Evolutionary conservation across 2,329 filamentous ascomycete species (phyloP).

Genomic region (Xylariaceae sp.): DNA sequence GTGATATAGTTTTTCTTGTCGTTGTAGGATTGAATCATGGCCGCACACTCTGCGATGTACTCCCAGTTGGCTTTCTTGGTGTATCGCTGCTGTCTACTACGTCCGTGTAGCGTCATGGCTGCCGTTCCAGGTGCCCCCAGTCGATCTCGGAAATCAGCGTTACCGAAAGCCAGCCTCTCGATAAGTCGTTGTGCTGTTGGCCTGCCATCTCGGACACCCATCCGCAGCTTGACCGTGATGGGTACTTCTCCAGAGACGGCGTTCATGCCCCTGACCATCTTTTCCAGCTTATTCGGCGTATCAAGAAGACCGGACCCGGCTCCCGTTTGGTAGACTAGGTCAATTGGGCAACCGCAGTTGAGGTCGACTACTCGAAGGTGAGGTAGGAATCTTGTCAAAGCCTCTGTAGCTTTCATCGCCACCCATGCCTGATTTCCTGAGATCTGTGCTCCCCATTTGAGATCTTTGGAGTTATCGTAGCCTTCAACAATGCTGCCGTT

Average conservation of each 20-base stretch:
- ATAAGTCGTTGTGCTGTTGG: slow-evolving; percentile 83
- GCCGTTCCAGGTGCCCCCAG: slow-evolving; percentile 83
- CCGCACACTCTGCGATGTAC: slow-evolving; percentile 90
- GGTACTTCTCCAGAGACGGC: slow-evolving; percentile 88
- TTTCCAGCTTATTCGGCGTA: slow-evolving; percentile 83
- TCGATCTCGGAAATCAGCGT: slow-evolving; percentile 72
- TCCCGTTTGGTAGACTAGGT: slow-evolving; percentile 87
- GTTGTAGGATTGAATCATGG: slow-evolving; percentile 82
- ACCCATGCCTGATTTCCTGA: slow-evolving; percentile 92
- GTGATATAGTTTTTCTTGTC: slow-evolving; percentile 67
- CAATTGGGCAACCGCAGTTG: slow-evolving; percentile 97
- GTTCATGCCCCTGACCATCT: slow-evolving; percentile 96
- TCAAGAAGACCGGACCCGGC: slow-evolving; percentile 94
- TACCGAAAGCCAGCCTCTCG: slow-evolving; percentile 82
- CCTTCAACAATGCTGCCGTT: slow-evolving; percentile 65
- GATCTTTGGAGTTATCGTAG: slow-evolving; percentile 83
- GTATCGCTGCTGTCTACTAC: slow-evolving; percentile 93
- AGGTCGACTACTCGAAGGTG: slow-evolving; percentile 89
- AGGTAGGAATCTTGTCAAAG: slow-evolving; percentile 77
- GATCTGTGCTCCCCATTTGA: slow-evolving; percentile 92
- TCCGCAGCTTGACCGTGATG: slow-evolving; percentile 93
- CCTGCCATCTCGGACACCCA: slow-evolving; percentile 80
- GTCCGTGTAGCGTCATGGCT: slow-evolving; percentile 93
- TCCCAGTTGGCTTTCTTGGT: slow-evolving; percentile 91
- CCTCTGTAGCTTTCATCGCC: slow-evolving; percentile 86